These are phyloP conservation scores for Mucor irregularis DNA, from an alignment of 371 early-diverging fungal species.

Conservation along the genomic window DNA sequence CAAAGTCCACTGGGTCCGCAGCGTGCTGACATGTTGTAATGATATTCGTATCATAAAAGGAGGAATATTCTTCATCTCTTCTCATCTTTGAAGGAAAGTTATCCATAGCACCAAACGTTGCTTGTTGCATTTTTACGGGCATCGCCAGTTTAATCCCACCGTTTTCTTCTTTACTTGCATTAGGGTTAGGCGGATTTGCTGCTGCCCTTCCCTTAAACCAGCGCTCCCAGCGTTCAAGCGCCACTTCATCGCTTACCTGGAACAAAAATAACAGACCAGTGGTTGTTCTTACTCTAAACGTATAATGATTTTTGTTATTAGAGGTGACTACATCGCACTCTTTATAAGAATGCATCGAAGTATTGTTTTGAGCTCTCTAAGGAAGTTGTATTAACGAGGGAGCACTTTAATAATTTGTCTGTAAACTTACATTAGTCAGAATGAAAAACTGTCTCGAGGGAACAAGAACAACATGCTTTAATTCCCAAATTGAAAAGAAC, in stretches of 20 bases:
- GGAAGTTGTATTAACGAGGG: too few relatives aligned
- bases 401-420: too few relatives aligned
- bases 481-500: slow-evolving; percentile 47
- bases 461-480: slow-evolving; percentile 41
- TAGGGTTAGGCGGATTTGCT: background rate
- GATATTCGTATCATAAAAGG: background rate
- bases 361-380: slow-evolving; percentile 28
- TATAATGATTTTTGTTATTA: slow-evolving; percentile 15
- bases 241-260: slow-evolving; percentile 39
- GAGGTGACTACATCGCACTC: slow-evolving; percentile 22
- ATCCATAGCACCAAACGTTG: slow-evolving; percentile 11
- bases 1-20: background rate
- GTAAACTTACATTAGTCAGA: slow-evolving; percentile 38
- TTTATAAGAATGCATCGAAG: slow-evolving; percentile 27
- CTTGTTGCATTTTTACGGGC: background rate
- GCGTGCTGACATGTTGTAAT: background rate
- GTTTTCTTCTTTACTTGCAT: background rate
- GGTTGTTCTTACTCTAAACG: slow-evolving; percentile 35
- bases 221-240: slow-evolving; percentile 36
- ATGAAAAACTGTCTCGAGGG: slow-evolving; percentile 38
- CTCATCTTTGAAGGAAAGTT: too few relatives aligned
- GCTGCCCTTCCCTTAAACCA: slow-evolving; percentile 33
- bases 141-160: too few relatives aligned
- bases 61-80: background rate
- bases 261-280: slow-evolving; percentile 28